Evolutionary conservation across 225 moss, liverwort and hornwort species (phyloP).

Genomic region (Neckera pumila): DNA sequence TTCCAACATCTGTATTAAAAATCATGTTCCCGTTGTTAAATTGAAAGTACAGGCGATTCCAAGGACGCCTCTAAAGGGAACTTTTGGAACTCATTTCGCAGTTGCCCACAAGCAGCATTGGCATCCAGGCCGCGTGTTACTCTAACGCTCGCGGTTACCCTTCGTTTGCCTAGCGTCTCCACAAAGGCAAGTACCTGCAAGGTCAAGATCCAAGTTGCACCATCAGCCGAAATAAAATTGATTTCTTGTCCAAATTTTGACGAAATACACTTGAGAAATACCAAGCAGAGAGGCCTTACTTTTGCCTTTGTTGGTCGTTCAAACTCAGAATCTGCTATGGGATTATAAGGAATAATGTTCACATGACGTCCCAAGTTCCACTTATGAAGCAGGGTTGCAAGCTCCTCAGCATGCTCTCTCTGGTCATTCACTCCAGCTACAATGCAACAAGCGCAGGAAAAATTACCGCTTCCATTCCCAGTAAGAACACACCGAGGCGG

Average conservation of each 20-base stretch:
- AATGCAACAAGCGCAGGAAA: background rate
- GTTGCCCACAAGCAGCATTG: slow-evolving; percentile 95
- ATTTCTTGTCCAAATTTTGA: background rate
- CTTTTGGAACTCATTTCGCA: slow-evolving; percentile 88
- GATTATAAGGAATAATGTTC: slow-evolving; percentile 92
- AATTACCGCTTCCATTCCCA: background rate
- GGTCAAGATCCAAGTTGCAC: background rate
- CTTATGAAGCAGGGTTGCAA: slow-evolving; percentile 72
- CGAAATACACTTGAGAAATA: background rate
- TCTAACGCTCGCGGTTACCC: slow-evolving; percentile 76
- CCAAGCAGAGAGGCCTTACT: slow-evolving; percentile 27
- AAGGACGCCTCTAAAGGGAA: slow-evolving; percentile 23
- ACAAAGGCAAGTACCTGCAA: slow-evolving; percentile 77
- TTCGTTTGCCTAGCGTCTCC: slow-evolving; percentile 52
- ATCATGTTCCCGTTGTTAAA: background rate
- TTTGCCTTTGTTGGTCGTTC: slow-evolving; percentile 75
- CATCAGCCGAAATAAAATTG: background rate
- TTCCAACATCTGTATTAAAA: background rate
- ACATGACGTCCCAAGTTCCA: slow-evolving; percentile 91
- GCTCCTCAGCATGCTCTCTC: slow-evolving; percentile 80
- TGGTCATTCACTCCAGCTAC: slow-evolving; percentile 88
- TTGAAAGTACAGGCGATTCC: slow-evolving; percentile 1
- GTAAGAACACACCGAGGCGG: background rate
- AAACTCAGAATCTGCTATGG: slow-evolving; percentile 78
- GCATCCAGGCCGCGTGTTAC: slow-evolving; percentile 95